phyloP scores from a whole-genome alignment of 495 filamentous ascomycete genomes.

The Gamarada debralockiae region DNA sequence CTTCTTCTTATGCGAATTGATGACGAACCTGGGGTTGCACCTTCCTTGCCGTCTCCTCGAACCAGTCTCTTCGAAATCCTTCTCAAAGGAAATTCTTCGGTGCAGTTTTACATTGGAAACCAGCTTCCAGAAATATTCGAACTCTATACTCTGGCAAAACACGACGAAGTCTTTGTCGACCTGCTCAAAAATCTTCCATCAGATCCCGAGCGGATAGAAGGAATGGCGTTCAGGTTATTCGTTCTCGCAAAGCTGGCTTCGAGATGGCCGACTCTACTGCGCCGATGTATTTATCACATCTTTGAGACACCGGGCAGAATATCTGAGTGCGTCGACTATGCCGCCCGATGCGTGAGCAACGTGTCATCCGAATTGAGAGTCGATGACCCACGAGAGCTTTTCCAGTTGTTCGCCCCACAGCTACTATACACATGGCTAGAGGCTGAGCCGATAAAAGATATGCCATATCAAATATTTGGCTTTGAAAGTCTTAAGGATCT shows the following conservation, averaged over 20 bases:
- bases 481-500: conserved; percentile 68
- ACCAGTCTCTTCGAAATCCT: conserved; percentile 74
- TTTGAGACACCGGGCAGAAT: conserved; percentile 81
- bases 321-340: conserved; percentile 58
- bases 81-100: conserved; percentile 54
- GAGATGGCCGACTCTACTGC: conserved; percentile 73
- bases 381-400: conserved; percentile 60
- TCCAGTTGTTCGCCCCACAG: conserved; percentile 86
- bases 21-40: conserved; percentile 53
- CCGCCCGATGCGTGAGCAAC: conserved; percentile 60
- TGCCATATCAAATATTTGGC: conserved; percentile 80
- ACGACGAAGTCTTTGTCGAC: conserved; percentile 78
- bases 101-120: conserved; percentile 70
- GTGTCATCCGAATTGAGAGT: conserved; percentile 65
- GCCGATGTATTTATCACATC: conserved; percentile 84
- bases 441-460: conserved; percentile 52
- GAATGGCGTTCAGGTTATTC: conserved; percentile 79
- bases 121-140: conserved; percentile 72
- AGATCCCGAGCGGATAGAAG: conserved; percentile 68
- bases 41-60: conserved; percentile 60
- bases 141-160: conserved; percentile 70
- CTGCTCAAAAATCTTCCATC: conserved; percentile 68
- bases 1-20: conserved; percentile 61
- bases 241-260: conserved; percentile 72
- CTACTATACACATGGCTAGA: conserved; percentile 92